Percentiles rank a stretch among this genome's conserved stretches.
Evolutionary conservation across 2,329 filamentous ascomycete species (phyloP).

Genomic region (Venturia carpophila): DNA sequence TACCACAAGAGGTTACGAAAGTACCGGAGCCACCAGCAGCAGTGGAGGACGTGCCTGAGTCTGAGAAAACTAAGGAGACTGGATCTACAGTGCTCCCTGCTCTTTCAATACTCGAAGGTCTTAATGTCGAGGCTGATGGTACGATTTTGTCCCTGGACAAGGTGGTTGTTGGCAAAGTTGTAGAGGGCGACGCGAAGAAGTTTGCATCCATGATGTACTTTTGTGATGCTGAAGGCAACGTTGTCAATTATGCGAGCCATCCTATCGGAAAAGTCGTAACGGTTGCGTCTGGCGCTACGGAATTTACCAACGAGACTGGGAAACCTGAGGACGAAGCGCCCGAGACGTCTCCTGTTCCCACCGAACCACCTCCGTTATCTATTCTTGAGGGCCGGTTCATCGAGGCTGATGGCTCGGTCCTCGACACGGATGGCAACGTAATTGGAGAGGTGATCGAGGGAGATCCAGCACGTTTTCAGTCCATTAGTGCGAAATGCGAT

Average conservation of each 20-base stretch:
- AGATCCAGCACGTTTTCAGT: slow-evolving; percentile 46
- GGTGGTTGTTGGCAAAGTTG: slow-evolving; percentile 43
- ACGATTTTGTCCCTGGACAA: slow-evolving; percentile 44
- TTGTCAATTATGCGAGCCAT: slow-evolving; percentile 43
- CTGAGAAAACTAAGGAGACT: slow-evolving; percentile 40
- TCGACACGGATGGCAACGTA: slow-evolving; percentile 45
- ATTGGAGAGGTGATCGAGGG: slow-evolving; percentile 49
- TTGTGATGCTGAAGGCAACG: slow-evolving; percentile 44
- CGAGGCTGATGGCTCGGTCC: slow-evolving; percentile 49
- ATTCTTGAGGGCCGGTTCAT: slow-evolving; percentile 47
- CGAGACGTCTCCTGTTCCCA: background rate
- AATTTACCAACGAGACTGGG: slow-evolving; percentile 45
- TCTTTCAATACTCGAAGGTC: slow-evolving; percentile 42
- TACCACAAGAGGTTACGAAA: slow-evolving; percentile 31
- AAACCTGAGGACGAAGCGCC: no score
- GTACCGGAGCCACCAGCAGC: slow-evolving; percentile 37
- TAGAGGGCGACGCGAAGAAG: slow-evolving; percentile 38
- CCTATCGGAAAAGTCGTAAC: slow-evolving; percentile 59
- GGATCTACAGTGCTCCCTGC: slow-evolving; percentile 35
- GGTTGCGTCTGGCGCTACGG: slow-evolving; percentile 32
- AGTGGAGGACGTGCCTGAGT: slow-evolving; percentile 34
- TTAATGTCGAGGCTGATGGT: slow-evolving; percentile 51
- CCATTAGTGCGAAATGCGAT: slow-evolving; percentile 59
- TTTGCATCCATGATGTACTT: slow-evolving; percentile 42
- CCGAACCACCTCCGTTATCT: slow-evolving; percentile 36